Conservation (phyloP, 164 flowering plant genomes). For the Cinnamomum chago region DNA sequence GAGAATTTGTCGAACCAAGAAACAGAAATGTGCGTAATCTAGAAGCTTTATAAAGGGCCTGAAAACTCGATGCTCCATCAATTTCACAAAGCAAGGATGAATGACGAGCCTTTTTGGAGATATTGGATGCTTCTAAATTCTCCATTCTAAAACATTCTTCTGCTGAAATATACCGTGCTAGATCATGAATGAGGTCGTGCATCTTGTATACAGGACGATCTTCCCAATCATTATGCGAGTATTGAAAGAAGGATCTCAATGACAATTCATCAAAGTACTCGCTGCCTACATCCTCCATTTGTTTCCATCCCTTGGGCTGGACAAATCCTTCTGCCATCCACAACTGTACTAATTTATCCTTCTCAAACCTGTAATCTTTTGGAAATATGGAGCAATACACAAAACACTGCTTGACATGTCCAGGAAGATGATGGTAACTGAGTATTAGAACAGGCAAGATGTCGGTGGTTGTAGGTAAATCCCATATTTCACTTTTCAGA, state of each 20-base stretch:
- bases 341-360: constrained; percentile 9
- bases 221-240: neutral
- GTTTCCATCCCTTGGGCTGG: neutral
- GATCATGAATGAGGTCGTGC: constrained; percentile 16
- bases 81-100: neutral
- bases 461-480: neutral
- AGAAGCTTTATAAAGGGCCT: neutral
- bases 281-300: constrained; percentile 10
- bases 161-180: neutral
- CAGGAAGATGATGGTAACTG: constrained; percentile 17
- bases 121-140: neutral
- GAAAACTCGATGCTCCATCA: neutral
- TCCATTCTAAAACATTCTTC: constrained; percentile 11
- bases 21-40: constrained; percentile 6
- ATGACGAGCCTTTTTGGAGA: constrained; percentile 4
- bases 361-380: constrained; percentile 8
- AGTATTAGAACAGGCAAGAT: constrained; percentile 18
- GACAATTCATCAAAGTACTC: constrained; percentile 15
- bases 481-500: constrained; percentile 11
- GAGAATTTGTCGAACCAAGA: neutral
- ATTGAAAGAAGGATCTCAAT: constrained; percentile 15
- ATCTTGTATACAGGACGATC: neutral
- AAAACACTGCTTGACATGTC: constrained; percentile 16
- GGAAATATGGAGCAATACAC: constrained; percentile 24
- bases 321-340: constrained; percentile 21